Evolutionary conservation across 805 yeast genomes (phyloP), one percentile per base, ranked within the genome.

Genomic region (Scheffersomyces stipitis): DNA sequence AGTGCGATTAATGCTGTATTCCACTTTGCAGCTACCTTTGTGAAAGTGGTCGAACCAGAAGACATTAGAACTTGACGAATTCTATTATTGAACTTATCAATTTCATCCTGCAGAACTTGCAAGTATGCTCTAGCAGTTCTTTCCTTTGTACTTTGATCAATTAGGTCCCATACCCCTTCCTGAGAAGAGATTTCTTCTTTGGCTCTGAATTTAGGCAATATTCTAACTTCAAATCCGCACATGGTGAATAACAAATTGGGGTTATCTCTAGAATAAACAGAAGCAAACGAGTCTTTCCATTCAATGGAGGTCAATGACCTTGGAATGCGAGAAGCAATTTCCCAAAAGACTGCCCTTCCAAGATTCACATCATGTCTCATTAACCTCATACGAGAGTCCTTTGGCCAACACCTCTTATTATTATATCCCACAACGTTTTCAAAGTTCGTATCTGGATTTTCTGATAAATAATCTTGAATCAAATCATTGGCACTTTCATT

Each of bases 21-120:
- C 99, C 99, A 93, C 52, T 88, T 88, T 27, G 90, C 82, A 2
- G 96, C 96, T 40, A 90, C 84, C 56, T 89, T 93, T 0, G 96
- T 85, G 60, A 93, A 93, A 0, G 99, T 87, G 0, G 96, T 83
- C 0, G 96, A 86, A 0, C 99, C 99, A 0, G 97, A 84, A 2
- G 96, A 82, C 96, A 93, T 86, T 49, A 93, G 71, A 33, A 93
- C 81, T 52, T 91, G 96, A 22, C 96, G 74, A 27, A 93, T 83
- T 37, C 95, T 73, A 54, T 85, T 86, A 46, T 84, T 81, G 66
- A 93, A 93, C 31, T 76, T 76, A 18, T 81, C 85, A 28, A 93
- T 81, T 34, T 84, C 96, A 32, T 78, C 87, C 30, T 80, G 80
- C 0, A 95, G 75, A 0, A 93, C 98, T 50, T 86, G 85, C 37